Evolutionary conservation across 1,284 basidiomycete species (phyloP).

Genomic region (Porodaedalea pini): DNA sequence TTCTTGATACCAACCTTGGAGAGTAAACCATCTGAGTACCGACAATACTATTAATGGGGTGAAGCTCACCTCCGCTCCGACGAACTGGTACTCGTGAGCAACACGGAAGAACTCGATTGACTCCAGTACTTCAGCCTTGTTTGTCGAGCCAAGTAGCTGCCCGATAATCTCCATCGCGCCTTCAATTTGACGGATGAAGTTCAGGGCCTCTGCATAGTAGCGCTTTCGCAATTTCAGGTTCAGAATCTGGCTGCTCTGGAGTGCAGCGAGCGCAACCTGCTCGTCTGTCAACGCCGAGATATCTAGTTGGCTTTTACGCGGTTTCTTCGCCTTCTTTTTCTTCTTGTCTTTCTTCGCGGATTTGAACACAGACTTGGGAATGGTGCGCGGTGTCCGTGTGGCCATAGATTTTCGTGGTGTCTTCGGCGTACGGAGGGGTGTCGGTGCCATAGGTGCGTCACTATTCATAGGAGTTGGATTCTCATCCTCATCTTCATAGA

Average conservation of each 20-base stretch:
- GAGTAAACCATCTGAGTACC: neutral
- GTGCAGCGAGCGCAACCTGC: conserved; percentile 60
- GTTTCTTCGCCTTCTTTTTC: conserved; percentile 48
- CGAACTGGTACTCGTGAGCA: conserved; percentile 80
- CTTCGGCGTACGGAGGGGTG: conserved; percentile 22
- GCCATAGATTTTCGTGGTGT: conserved; percentile 17
- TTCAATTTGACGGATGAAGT: conserved; percentile 84
- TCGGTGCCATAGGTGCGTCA: conserved; percentile 6
- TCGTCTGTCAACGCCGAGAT: conserved; percentile 61
- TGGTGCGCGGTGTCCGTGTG: conserved; percentile 20
- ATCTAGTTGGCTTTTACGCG: conserved; percentile 68
- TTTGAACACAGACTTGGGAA: conserved; percentile 22
- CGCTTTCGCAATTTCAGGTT: conserved; percentile 79
- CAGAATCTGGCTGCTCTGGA: conserved; percentile 64
- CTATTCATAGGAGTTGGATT: conserved; percentile 27
- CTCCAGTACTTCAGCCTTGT: conserved; percentile 92
- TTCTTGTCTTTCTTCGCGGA: conserved; percentile 35
- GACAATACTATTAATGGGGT: neutral
- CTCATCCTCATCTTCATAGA: conserved; percentile 35
- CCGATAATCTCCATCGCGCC: conserved; percentile 71
- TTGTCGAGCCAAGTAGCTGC: conserved; percentile 84
- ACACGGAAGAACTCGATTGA: conserved; percentile 94
- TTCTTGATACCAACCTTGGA: conserved; percentile 80
- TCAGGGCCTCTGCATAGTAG: conserved; percentile 85
- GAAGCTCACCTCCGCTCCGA: conserved; percentile 62